A percentile compares a stretch with the other conserved stretches of the same genome.
phyloP scores from a whole-genome alignment of 768 basidiomycete species.

The Lentinula sp. region DNA sequence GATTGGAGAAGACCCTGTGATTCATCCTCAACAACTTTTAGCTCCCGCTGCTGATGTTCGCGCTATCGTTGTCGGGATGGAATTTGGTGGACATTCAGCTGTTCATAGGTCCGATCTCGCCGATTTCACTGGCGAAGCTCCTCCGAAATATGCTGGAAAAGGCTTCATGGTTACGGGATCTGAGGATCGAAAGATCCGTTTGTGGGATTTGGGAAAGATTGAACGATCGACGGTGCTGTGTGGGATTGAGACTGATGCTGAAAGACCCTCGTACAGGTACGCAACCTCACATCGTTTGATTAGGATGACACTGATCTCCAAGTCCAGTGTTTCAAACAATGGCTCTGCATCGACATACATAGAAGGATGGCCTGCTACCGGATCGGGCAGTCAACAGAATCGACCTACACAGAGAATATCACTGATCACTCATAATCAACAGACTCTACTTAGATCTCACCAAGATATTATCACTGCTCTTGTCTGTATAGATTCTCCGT shows the following conservation, averaged over 20 bases:
- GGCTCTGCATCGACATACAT: constrained; percentile 48
- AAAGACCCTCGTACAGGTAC: constrained; percentile 75
- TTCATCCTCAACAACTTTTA: constrained; percentile 25
- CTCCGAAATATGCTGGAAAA: constrained; percentile 34
- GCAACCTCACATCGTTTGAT: constrained; percentile 10
- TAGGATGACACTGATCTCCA: not conserved
- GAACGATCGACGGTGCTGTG: constrained; percentile 77
- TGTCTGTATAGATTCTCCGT: constrained; percentile 86
- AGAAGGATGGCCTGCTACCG: constrained; percentile 53
- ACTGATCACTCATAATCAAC: constrained; percentile 75
- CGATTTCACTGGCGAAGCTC: constrained; percentile 32
- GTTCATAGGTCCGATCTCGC: constrained; percentile 47
- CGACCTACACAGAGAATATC: constrained; percentile 72
- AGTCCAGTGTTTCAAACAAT: constrained; percentile 27
- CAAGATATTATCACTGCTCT: constrained; percentile 87
- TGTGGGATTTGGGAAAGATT: constrained; percentile 79
- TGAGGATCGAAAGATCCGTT: constrained; percentile 79
- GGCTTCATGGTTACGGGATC: constrained; percentile 87
- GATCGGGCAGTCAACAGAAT: constrained; percentile 44
- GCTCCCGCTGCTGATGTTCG: constrained; percentile 63
- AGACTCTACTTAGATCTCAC: constrained; percentile 79
- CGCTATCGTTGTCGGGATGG: constrained; percentile 62
- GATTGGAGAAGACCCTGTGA: constrained; percentile 21
- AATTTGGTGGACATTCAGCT: constrained; percentile 68
- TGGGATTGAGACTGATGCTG: constrained; percentile 69